Evolutionary conservation across 164 flowering plant species (phyloP).

Genomic region (Malania oleifera): DNA sequence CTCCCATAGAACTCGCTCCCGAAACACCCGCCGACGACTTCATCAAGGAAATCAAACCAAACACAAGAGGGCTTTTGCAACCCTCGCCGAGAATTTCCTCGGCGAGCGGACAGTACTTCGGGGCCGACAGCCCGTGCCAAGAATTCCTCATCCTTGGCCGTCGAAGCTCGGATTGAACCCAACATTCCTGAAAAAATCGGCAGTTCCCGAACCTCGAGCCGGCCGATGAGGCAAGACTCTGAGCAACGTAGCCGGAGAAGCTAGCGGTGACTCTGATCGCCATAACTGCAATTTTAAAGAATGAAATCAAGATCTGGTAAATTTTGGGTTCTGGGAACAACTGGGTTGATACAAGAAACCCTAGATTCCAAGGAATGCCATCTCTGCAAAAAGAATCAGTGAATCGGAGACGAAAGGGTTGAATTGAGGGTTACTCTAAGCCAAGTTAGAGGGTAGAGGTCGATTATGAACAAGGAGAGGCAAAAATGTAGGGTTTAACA

Average conservation of each 20-base stretch:
- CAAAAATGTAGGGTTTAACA: no score
- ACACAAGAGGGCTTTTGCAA: conserved; percentile 22
- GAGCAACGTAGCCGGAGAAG: conserved; percentile 61
- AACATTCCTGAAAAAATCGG: conserved; percentile 46
- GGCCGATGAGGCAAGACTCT: conserved; percentile 45
- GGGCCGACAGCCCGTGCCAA: conserved; percentile 14
- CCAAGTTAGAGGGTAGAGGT: neutral
- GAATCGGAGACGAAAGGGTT: conserved; percentile 15
- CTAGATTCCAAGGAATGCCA: conserved; percentile 24
- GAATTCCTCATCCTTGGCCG: conserved; percentile 3
- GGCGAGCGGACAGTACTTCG: conserved; percentile 10
- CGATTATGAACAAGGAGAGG: neutral
- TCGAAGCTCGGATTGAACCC: conserved; percentile 20
- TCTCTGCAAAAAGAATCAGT: conserved; percentile 15
- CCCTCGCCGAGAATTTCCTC: conserved; percentile 6
- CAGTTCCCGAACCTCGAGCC: conserved; percentile 27
- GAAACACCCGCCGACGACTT: conserved; percentile 26
- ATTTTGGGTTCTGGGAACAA: conserved; percentile 21
- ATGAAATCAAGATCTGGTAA: conserved; percentile 22
- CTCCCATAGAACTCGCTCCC: conserved; percentile 23
- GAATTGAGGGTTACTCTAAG: conserved; percentile 22
- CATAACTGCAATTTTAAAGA: conserved; percentile 33
- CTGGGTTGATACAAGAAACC: conserved; percentile 5
- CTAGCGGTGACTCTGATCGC: conserved; percentile 57
- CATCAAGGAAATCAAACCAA: conserved; percentile 36